These are phyloP conservation scores for Talaromyces nanjingensis DNA, from an alignment of 495 filamentous ascomycete species.

Conservation along the genomic window DNA sequence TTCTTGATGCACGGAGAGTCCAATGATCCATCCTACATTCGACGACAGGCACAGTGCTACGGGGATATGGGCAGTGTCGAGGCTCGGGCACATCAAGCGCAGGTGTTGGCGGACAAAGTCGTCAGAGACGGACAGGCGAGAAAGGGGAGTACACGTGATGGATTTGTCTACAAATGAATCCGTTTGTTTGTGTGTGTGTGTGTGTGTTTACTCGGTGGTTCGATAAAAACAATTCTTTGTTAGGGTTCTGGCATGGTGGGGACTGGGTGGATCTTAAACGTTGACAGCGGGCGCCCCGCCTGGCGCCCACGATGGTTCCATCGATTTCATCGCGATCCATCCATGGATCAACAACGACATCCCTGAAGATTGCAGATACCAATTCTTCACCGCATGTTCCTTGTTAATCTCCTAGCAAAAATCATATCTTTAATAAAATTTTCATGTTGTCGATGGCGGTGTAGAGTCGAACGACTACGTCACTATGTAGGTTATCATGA, in stretches of 20 bases:
- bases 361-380: not conserved
- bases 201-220: not conserved
- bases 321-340: not conserved
- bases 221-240: not conserved
- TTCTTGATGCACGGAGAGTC: slow-evolving; percentile 19
- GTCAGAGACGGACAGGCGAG: not conserved
- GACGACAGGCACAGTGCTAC: slow-evolving; percentile 8
- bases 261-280: not conserved
- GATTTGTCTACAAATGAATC: not conserved
- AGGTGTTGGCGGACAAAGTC: not conserved
- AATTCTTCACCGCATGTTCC: not conserved
- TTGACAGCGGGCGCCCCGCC: not conserved
- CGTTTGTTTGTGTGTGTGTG: not conserved
- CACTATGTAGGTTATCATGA: not conserved
- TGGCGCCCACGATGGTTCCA: not conserved
- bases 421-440: not conserved
- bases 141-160: slow-evolving; percentile 1
- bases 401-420: not conserved
- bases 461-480: not conserved
- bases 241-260: not conserved
- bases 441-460: not conserved
- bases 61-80: slow-evolving; percentile 14
- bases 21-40: slow-evolving; percentile 15
- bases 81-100: not conserved
- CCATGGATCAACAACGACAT: not conserved